These are phyloP conservation scores for Starmera caribaea DNA, from an alignment of 805 yeast species.

Conservation along the genomic window DNA sequence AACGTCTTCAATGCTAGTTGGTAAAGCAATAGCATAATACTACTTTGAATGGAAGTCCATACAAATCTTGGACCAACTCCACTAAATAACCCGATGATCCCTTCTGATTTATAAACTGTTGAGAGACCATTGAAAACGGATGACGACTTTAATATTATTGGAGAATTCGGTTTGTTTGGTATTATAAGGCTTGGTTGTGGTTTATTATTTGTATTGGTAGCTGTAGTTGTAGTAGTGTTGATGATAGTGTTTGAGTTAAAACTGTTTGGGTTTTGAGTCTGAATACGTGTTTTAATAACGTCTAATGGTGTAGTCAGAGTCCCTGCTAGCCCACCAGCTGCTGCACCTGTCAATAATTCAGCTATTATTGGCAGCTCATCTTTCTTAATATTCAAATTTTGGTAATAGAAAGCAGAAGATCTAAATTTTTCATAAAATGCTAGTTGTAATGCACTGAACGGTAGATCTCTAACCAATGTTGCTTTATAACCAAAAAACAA, in stretches of 20 bases:
- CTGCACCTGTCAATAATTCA: slow-evolving; percentile 85
- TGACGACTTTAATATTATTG: slow-evolving; percentile 21
- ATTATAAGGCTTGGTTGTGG: background rate
- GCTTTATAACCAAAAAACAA: slow-evolving; percentile 91
- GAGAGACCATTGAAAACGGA: slow-evolving; percentile 43
- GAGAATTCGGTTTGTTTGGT: slow-evolving; percentile 19
- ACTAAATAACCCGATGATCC: slow-evolving; percentile 69
- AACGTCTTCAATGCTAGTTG: slow-evolving; percentile 57
- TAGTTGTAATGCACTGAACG: slow-evolving; percentile 92
- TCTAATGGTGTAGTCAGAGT: slow-evolving; percentile 83
- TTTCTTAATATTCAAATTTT: slow-evolving; percentile 16
- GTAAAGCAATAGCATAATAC: slow-evolving; percentile 84
- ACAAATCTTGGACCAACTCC: slow-evolving; percentile 96
- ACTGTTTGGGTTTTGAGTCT: slow-evolving; percentile 56
- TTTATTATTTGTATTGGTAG: background rate
- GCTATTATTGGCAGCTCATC: slow-evolving; percentile 42
- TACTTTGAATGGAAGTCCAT: slow-evolving; percentile 94
- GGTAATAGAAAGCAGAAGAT: slow-evolving; percentile 39
- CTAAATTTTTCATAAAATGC: slow-evolving; percentile 89
- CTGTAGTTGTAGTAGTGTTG: slow-evolving; percentile 5
- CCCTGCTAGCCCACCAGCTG: slow-evolving; percentile 93
- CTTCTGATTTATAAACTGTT: slow-evolving; percentile 62
- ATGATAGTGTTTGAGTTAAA: slow-evolving; percentile 7
- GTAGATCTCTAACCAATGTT: slow-evolving; percentile 84
- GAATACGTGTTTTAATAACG: slow-evolving; percentile 86